Conservation (phyloP, 2,329 filamentous ascomycete species). For the Cryphonectria nitschkei region DNA sequence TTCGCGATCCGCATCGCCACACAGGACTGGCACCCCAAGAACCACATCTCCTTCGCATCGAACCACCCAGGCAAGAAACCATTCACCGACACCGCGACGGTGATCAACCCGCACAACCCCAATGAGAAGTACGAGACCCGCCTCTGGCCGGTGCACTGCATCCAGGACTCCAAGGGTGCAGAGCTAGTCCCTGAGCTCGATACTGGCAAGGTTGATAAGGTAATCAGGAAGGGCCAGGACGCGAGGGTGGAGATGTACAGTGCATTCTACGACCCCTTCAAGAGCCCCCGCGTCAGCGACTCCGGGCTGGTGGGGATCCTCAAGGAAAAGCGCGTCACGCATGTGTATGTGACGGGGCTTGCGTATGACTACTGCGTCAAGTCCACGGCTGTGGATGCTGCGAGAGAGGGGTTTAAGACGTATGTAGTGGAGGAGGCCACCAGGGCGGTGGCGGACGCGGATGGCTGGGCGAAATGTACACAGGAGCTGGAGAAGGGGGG, state of each 20-base stretch:
- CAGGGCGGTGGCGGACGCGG: conserved; percentile 66
- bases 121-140: conserved; percentile 66
- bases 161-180: conserved; percentile 74
- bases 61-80: conserved; percentile 73
- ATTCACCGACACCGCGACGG: conserved; percentile 66
- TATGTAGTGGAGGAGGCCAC: conserved; percentile 81
- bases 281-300: conserved; percentile 59
- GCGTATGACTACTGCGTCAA: conserved; percentile 91
- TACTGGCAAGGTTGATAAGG: conserved; percentile 58
- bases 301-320: conserved; percentile 66
- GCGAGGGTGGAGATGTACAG: conserved; percentile 88
- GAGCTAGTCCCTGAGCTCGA: conserved; percentile 75
- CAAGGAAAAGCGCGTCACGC: conserved; percentile 62
- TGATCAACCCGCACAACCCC: conserved; percentile 69
- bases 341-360: conserved; percentile 85
- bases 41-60: conserved; percentile 86
- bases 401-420: conserved; percentile 73
- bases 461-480: conserved; percentile 58
- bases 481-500: conserved; percentile 60
- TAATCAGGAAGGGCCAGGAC: conserved; percentile 80
- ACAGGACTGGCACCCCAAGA: conserved; percentile 84
- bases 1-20: conserved; percentile 80
- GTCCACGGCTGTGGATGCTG: conserved; percentile 78
- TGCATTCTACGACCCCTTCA: conserved; percentile 83
- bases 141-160: conserved; percentile 91